Evolutionary conservation across 306 rosid species (phyloP).

Genomic region (Lablab purpureus): DNA sequence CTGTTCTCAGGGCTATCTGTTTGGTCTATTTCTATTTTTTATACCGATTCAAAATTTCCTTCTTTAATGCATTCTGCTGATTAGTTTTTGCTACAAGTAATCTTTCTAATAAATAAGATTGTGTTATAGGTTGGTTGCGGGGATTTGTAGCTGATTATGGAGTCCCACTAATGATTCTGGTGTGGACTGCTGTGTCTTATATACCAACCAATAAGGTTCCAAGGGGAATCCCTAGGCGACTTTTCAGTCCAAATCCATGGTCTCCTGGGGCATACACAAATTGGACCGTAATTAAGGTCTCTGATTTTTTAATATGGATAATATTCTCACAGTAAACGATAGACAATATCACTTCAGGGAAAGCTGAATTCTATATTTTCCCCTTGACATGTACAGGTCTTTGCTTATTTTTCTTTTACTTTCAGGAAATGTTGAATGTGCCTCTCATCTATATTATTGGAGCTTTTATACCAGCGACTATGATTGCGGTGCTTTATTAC

Average conservation of each 20-base stretch:
- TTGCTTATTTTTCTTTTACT: constrained; percentile 43
- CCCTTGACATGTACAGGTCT: constrained; percentile 3
- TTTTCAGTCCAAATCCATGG: constrained; percentile 94
- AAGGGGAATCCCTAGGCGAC: constrained; percentile 82
- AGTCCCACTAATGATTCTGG: constrained; percentile 83
- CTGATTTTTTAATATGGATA: constrained; percentile 31
- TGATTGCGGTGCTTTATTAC: constrained; percentile 86
- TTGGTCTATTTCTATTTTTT: background rate
- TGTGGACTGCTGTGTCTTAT: constrained; percentile 84
- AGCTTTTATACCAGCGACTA: constrained; percentile 90
- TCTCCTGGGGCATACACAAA: constrained; percentile 82
- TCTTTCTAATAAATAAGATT: constrained; percentile 20
- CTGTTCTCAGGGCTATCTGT: constrained; percentile 7
- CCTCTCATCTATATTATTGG: constrained; percentile 79
- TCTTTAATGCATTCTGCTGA: background rate
- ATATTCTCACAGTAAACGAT: background rate
- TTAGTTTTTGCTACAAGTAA: constrained; percentile 7
- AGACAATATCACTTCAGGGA: background rate
- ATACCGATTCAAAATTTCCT: constrained; percentile 7
- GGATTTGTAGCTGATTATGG: constrained; percentile 89
- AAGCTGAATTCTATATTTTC: constrained; percentile 18
- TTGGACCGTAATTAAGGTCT: constrained; percentile 80
- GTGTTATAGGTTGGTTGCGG: constrained; percentile 65
- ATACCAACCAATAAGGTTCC: constrained; percentile 79
- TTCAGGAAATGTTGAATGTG: constrained; percentile 85